Conservation (phyloP, 495 filamentous ascomycete genomes). For the Penicillium dipodomyicola region DNA sequence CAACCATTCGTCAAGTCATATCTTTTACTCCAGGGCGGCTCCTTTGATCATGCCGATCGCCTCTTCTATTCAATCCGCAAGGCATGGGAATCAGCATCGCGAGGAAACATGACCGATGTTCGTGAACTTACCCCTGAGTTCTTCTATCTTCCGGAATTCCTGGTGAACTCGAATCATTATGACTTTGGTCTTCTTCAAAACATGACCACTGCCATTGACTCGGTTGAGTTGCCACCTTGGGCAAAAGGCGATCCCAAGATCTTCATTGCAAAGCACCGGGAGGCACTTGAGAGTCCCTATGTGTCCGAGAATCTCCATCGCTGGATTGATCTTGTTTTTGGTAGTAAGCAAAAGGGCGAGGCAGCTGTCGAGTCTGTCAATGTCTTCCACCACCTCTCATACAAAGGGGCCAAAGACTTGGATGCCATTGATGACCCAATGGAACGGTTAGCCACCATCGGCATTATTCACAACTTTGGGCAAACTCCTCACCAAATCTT, state of each 20-base stretch:
- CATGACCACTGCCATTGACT: conserved; percentile 71
- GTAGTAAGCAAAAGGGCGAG: conserved; percentile 91
- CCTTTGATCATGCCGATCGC: conserved; percentile 91
- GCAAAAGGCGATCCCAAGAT: conserved; percentile 95
- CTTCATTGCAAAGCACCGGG: conserved; percentile 90
- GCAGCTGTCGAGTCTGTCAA: conserved; percentile 89
- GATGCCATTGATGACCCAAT: conserved; percentile 87
- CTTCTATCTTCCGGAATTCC: conserved; percentile 92
- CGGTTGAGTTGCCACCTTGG: conserved; percentile 88
- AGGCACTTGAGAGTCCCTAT: conserved; percentile 91
- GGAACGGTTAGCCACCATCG: conserved; percentile 80
- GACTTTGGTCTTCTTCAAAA: conserved; percentile 89
- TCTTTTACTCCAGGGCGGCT: conserved; percentile 94
- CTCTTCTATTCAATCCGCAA: conserved; percentile 91
- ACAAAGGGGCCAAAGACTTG: conserved; percentile 88
- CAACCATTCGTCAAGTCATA: conserved; percentile 97
- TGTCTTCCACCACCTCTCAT: conserved; percentile 93
- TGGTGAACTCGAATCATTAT: conserved; percentile 86
- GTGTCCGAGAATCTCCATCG: conserved; percentile 86
- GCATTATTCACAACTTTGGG: conserved; percentile 97
- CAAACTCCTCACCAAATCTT: conserved; percentile 97
- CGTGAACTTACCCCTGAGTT: conserved; percentile 94
- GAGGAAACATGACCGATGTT: conserved; percentile 88
- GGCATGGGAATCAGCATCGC: conserved; percentile 87
- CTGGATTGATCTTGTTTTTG: conserved; percentile 97